Evolutionary conservation across 2,329 filamentous ascomycete species (phyloP), one percentile per base, ranked within the genome.

Genomic region (Fusarium sp.): DNA sequence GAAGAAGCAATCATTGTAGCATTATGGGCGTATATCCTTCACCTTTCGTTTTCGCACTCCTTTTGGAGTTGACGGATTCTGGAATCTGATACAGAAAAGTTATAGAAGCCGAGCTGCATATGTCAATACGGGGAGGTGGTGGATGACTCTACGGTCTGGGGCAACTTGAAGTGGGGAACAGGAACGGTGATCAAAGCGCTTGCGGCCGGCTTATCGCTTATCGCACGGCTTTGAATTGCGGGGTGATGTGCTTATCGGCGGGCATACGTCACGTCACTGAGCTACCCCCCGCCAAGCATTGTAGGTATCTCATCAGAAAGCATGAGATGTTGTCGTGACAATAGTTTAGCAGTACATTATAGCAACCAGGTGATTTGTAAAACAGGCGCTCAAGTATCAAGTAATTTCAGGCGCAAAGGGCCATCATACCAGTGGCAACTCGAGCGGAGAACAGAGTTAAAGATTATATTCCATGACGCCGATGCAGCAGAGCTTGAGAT

Each of bases 1-100:
- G 52, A 63, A 31, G 57, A 55, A 49, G 58, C 37, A 66, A 66
- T 76, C 74, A 76, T 76, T 49, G 58, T 61, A 33, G 70, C 69
- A 74, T 74, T 49, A 35, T 66, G 54, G 52, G 35, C 26, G 48
- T 33, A 31, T 13, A 10, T 31, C 15, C 33, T 29, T 35, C 39
- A 7, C 15, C 7, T 48, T 13, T 28, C 12, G 12, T 43, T 39
- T 43, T 41, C 33, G 16, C 23, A 41, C 23, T 21, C 18, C 24
- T 41, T 18, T 24, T 18, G 13, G 21, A 29, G 23, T 21, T 31
- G 18, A n/a, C 11, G 21, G 6, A 21, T 26, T 12, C 37, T 44
- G 6, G 10, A 18, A 12, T 15, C 10, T 47, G 23, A 13, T 20
- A 39, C 13, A 21, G 43, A 28, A 42, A 46, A 23, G 55, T 23